A percentile compares a stretch with the other conserved stretches of the same genome.
phyloP scores from a whole-genome alignment of 148 eudicot species.

The Vaccinium corymbosum region DNA sequence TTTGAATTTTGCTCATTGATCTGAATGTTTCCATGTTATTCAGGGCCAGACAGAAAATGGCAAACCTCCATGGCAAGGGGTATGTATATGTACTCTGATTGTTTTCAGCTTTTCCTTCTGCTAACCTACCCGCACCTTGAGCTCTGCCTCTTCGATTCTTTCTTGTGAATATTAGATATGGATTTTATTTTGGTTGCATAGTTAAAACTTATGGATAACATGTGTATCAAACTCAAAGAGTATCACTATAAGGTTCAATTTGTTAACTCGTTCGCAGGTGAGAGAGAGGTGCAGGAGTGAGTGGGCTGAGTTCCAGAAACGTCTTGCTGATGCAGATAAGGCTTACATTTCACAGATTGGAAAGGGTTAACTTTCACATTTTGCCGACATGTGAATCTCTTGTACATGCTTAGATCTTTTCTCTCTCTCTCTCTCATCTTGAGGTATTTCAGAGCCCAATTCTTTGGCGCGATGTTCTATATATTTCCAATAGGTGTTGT shows the following conservation, averaged over 20 bases:
- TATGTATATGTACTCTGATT: constrained; percentile 23
- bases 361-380: constrained; percentile 24
- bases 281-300: constrained; percentile 79
- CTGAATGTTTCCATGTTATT: constrained; percentile 12
- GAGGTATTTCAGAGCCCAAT: constrained; percentile 13
- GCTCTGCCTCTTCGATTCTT: background rate
- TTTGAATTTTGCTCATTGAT: constrained; percentile 1
- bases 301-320: constrained; percentile 79
- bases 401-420: constrained; percentile 25
- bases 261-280: constrained; percentile 39
- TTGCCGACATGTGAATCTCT: constrained; percentile 2
- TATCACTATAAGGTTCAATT: background rate
- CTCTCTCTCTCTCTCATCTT: background rate
- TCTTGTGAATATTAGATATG: background rate
- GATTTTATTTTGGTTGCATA: background rate
- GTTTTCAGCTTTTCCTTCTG: background rate
- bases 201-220: background rate
- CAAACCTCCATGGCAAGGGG: constrained; percentile 96
- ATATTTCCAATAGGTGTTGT: background rate
- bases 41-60: constrained; percentile 82
- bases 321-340: constrained; percentile 69
- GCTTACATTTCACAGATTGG: constrained; percentile 47
- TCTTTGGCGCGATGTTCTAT: background rate
- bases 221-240: background rate
- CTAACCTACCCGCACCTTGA: background rate